Conservation (phyloP, 1,284 basidiomycete genomes). For the Apiotrichum sp. region DNA sequence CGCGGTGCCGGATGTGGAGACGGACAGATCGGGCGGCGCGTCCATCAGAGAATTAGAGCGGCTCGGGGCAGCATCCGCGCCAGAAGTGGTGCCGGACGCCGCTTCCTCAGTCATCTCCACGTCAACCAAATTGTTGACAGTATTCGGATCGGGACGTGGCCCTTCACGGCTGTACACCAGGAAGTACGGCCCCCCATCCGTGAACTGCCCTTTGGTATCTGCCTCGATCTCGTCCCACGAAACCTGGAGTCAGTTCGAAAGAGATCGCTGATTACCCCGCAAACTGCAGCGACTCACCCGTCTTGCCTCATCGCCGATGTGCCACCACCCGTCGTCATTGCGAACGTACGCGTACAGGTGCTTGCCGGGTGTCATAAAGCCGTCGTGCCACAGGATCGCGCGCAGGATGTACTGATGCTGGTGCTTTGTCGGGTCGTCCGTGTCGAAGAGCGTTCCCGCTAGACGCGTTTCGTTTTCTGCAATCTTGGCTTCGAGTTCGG, state of each 20-base stretch:
- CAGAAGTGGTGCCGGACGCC: too few relatives aligned
- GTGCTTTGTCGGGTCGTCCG: slow-evolving; percentile 25
- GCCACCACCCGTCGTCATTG: slow-evolving; percentile 32
- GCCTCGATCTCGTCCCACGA: slow-evolving; percentile 25
- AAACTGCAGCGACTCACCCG: slow-evolving; percentile 17
- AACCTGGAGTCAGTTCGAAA: slow-evolving; percentile 18
- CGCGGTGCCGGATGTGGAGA: not conserved
- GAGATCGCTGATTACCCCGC: slow-evolving; percentile 1
- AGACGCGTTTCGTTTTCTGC: slow-evolving; percentile 18
- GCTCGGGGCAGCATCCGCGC: too few relatives aligned
- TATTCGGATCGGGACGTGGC: slow-evolving; percentile 3
- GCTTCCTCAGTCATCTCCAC: not conserved
- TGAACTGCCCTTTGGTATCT: slow-evolving; percentile 37
- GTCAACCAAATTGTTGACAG: not conserved
- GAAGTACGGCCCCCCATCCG: slow-evolving; percentile 41
- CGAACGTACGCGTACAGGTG: slow-evolving; percentile 37
- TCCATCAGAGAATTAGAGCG: too few relatives aligned
- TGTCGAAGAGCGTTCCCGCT: slow-evolving; percentile 26
- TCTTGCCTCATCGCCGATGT: slow-evolving; percentile 30
- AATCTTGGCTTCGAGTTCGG: slow-evolving; percentile 22
- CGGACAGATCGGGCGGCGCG: too few relatives aligned
- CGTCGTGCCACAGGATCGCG: slow-evolving; percentile 37
- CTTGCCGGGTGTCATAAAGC: slow-evolving; percentile 26
- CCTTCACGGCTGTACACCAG: slow-evolving; percentile 30
- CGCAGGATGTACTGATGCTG: slow-evolving; percentile 32